Conservation (phyloP, 768 basidiomycete species). For the Phanerochaete carnosa region DNA sequence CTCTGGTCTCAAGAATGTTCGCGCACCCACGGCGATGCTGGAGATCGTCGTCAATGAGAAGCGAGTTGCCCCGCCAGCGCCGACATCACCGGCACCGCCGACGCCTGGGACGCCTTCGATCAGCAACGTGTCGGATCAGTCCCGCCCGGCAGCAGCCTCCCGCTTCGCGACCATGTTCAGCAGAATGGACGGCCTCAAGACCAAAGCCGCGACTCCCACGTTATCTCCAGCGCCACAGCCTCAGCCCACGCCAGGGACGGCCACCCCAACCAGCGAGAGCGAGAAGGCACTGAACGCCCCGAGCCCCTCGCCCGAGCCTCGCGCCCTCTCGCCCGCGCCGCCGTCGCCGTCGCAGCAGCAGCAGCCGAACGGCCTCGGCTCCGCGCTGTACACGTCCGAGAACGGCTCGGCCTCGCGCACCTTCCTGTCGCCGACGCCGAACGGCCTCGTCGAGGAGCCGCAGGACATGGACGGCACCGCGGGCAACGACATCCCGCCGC, state of each 20-base stretch:
- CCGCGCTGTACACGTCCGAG: neutral
- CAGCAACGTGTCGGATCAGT: neutral
- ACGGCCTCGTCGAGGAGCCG: conserved; percentile 7
- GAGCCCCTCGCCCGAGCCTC: conserved; percentile 13
- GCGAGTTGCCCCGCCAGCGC: conserved; percentile 14
- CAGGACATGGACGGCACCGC: neutral
- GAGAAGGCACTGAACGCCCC: conserved; percentile 23
- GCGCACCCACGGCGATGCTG: conserved; percentile 70
- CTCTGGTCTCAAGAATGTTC: conserved; percentile 67
- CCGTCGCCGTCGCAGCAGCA: neutral
- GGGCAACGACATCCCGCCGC: neutral
- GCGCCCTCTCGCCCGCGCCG: neutral
- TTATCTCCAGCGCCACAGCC: conserved; percentile 5
- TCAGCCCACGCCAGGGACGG: neutral
- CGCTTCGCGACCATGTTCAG: conserved; percentile 25
- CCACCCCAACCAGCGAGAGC: conserved; percentile 9
- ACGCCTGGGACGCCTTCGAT: neutral
- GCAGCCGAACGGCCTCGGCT: neutral
- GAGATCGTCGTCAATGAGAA: conserved; percentile 87
- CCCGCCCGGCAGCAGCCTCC: conserved; percentile 9
- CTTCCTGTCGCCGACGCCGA: neutral
- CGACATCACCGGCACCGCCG: conserved; percentile 2
- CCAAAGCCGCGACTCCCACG: conserved; percentile 7
- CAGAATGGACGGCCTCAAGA: conserved; percentile 18
- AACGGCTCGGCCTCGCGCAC: neutral